A percentile compares a stretch with the other conserved stretches of the same genome.
Conservation (phyloP, 306 rosid species). For the Morella rubra region DNA sequence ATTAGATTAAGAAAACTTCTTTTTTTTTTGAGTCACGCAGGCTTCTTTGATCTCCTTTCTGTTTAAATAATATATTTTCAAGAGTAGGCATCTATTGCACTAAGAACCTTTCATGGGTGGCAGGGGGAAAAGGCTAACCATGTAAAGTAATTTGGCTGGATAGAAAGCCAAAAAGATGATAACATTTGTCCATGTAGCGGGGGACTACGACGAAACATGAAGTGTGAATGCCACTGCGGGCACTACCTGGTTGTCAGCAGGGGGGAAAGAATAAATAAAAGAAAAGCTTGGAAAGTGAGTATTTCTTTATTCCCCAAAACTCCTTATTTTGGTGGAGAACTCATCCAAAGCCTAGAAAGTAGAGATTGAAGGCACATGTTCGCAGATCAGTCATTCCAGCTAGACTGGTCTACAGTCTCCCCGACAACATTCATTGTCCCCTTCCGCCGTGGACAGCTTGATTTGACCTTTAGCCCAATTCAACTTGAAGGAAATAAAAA, state of each 20-base stretch:
- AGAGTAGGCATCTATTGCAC: too few relatives aligned
- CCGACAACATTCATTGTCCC: background rate
- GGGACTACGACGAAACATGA: slow-evolving; percentile 20
- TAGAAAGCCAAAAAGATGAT: background rate
- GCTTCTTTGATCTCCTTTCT: background rate
- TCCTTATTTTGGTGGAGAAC: background rate
- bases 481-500: too few relatives aligned
- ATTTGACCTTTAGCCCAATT: background rate
- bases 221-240: slow-evolving; percentile 11
- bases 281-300: background rate
- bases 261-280: too few relatives aligned
- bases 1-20: too few relatives aligned
- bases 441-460: background rate
- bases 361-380: background rate
- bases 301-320: background rate
- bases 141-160: slow-evolving; percentile 2
- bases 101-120: background rate
- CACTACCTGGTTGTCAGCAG: background rate
- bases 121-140: background rate
- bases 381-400: background rate
- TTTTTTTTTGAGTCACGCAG: background rate
- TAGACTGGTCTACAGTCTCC: background rate
- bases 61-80: too few relatives aligned
- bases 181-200: slow-evolving; percentile 17
- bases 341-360: background rate